A percentile compares a stretch with the other conserved stretches of the same genome.
Evolutionary conservation across 2,329 filamentous ascomycete genomes (phyloP).

Genomic region (Aureobasidium sp.): DNA sequence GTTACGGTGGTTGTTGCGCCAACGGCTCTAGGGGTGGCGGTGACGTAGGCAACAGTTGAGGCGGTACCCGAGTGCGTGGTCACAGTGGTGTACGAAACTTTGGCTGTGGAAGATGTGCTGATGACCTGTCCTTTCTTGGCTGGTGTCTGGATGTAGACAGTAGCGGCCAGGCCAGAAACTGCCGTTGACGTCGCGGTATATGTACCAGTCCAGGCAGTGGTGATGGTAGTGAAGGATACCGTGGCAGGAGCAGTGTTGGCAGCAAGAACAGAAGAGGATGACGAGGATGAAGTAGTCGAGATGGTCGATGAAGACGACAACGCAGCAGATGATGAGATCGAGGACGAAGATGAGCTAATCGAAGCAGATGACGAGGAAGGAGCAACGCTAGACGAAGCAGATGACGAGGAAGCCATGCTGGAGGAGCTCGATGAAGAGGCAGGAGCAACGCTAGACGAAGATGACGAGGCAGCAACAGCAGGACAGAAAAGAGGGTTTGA

Average conservation of each 20-base stretch:
- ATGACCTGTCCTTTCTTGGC: background rate
- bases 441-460: background rate
- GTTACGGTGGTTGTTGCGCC: conserved; percentile 8
- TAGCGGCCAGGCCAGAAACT: conserved; percentile 9
- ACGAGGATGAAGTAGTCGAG: background rate
- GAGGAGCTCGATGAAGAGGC: background rate
- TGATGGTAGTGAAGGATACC: conserved; percentile 11
- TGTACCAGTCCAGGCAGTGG: conserved; percentile 13
- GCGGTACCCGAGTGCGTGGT: conserved; percentile 9
- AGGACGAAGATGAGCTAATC: background rate
- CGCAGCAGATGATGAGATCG: background rate
- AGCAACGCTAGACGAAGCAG: background rate
- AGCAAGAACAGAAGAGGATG: background rate
- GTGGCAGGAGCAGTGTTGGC: conserved; percentile 13
- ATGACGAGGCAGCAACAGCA: background rate
- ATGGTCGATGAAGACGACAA: background rate
- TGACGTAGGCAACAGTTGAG: background rate
- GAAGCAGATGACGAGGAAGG: too few species aligned
- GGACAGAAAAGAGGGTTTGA: background rate
- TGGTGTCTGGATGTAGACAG: conserved; percentile 13
- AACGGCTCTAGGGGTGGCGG: background rate
- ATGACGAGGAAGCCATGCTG: background rate
- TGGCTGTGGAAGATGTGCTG: background rate
- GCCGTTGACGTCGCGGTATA: conserved; percentile 7
- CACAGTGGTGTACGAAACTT: background rate